Evolutionary conservation across 2,329 filamentous ascomycete genomes (phyloP), one percentile per base, ranked within the genome.

Genomic region (Aspergillus brasiliensis): DNA sequence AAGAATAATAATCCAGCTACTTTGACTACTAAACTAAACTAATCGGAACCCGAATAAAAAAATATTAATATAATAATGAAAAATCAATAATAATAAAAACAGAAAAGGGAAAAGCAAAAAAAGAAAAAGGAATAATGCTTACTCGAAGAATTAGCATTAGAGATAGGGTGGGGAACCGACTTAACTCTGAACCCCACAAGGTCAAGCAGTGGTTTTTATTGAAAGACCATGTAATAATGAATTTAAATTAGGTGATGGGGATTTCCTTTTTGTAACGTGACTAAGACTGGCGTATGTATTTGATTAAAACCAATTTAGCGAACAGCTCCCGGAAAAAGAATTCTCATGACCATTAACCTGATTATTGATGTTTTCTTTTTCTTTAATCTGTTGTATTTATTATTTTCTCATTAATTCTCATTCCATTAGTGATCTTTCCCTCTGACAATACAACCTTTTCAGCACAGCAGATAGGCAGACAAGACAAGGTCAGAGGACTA

Each of bases 121-220:
- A 38, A n/a, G n/a, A 21, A 55, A 58, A 52, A 54, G 59, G 44
- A 57, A 53, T 57, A 54, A 46, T 48, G 56, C 31, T 34, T 34
- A 34, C 38, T 34, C 49, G 51, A 56, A 64, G 60, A 55, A 55
- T 55, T 55, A 55, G 52, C 38, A 66, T 56, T 56, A 61, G 56
- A 66, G 60, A 61, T 60, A 58, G 52, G 52, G 58, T 59, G 62
- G 59, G 60, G 64, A 64, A 58, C 51, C 44, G 55, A 56, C 56
- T 58, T 55, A 63, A 65, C 57, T 64, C 60, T 64, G 62, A 56
- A 62, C 64, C 59, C 64, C 64, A 66, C 64, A 48, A 38, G 60
- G 57, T 60, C 56, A 56, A 52, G 38, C 58, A 57, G 51, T 59
- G 58, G 42, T 53, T 57, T 62, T 63, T 61, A 37, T 51, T 53